Base-by-base conservation (phyloP, 2,329 filamentous ascomycete species). In the Diaporthe ampelina region DNA sequence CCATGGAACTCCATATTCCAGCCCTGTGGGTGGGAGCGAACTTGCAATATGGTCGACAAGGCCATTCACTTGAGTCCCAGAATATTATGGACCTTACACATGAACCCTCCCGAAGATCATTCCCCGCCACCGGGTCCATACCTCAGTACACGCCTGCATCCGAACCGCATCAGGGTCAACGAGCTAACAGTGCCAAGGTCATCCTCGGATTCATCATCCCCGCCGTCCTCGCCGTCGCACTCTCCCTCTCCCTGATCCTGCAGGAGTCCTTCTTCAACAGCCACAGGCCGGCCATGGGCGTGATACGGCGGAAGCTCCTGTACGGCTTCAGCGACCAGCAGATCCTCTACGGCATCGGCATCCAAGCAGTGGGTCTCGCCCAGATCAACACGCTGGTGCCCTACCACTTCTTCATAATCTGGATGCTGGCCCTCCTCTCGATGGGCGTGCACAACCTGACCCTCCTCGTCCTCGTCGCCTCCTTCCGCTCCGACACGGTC, bases 391-490 rank as follows among this genome's bases (percentile, higher is more conserved):
- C 84, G 7, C 87, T 93, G 80, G 86, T 91, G 0, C 88, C 91
- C 0, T 94, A 94, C 80, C 91, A 94, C 82, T 93, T 93, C 84
- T 93, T 93, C 83, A 87, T 93, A 72, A 89, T 93, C 77, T 93
- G 72, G 74, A 91, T 93, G 84, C 83, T 93, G 2, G 90, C 90
- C 0, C 82, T 92, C 17, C 84, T 93, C 10, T 90, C 90, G 21
- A 92, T 90, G 76, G 89, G 90, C 0, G 92, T 91, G 3, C 91
- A 93, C 81, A 91, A 92, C 74, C 86, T 90, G 6, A 90, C 91
- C 0, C 83, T 93, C 21, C 85, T 93, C n/a, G 90, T 90, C 1
- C 86, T 93, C 45, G 89, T 91, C 1, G 88, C 89, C 79, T 91
- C 93, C 78, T 92, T 92, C 83, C 90, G 89, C 76, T 84, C 91